These are phyloP conservation scores for Grosmannia huntii DNA, from an alignment of 2,329 filamentous ascomycete genomes.

Conservation along the genomic window DNA sequence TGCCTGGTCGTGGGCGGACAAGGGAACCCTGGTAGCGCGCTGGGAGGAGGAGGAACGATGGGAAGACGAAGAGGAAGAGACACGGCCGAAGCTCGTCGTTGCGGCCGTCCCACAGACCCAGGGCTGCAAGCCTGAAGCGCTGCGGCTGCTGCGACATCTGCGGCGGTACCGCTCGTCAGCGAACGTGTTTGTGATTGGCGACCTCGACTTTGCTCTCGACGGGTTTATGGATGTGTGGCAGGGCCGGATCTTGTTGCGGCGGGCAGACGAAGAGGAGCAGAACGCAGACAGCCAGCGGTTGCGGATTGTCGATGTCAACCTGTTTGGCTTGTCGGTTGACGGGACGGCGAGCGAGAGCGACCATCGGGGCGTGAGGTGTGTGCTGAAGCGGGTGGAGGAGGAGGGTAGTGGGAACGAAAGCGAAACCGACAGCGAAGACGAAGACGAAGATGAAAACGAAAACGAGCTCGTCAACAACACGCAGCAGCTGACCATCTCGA, in stretches of 20 bases:
- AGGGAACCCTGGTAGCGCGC: conserved; percentile 38
- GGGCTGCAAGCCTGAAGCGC: conserved; percentile 46
- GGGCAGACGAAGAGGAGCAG: not conserved
- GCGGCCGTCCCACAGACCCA: conserved; percentile 49
- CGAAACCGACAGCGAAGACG: not conserved
- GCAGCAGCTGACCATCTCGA: not conserved
- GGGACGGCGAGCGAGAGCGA: conserved; percentile 22
- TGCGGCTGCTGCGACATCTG: conserved; percentile 35
- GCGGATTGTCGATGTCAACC: conserved; percentile 35
- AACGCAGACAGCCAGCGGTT: conserved; percentile 19
- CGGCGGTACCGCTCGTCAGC: conserved; percentile 11
- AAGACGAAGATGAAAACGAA: not conserved
- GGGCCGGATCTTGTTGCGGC: conserved; percentile 46
- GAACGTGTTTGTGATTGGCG: conserved; percentile 46
- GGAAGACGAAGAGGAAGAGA: not conserved
- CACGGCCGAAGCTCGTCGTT: conserved; percentile 31
- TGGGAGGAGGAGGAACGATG: not conserved
- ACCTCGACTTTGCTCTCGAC: conserved; percentile 44
- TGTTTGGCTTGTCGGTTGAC: conserved; percentile 36
- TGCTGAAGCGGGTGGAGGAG: conserved; percentile 18
- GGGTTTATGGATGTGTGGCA: conserved; percentile 40
- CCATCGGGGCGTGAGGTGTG: conserved; percentile 44
- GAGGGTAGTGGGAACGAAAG: not conserved
- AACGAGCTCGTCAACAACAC: not conserved
- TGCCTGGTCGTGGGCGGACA: conserved; percentile 43